Base-by-base conservation (phyloP, 108 stramenopile species). In the Parietichytrium sp. region DNA sequence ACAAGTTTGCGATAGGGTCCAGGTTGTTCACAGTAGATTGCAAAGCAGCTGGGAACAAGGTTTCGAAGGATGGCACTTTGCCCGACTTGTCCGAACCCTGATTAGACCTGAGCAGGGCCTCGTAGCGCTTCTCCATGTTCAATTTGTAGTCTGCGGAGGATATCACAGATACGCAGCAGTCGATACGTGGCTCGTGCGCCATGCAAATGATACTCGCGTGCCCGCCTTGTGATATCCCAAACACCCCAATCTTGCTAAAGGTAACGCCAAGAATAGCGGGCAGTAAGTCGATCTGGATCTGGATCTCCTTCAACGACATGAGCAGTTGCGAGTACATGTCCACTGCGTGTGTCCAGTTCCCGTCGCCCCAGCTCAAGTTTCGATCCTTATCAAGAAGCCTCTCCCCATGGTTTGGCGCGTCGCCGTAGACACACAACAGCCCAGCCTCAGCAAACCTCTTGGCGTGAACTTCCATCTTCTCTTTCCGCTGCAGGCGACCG, bases 321-420 rank as follows among this genome's bases (percentile, higher is more conserved):
- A 72, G 61, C 61, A 72, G 36, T 27, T 72, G 61, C 42, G 61
- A 33, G 42, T 72, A 72, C 61, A 72, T 72, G 0, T 72, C 61
- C 1, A 42, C 45, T 10, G 61, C 61, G 42, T 72, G 61, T 6
- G 10, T 10, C n/a, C 20, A 15, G 33, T 72, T 72, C 6, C 42
- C 61, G 2, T 16, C 42, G 42, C 45, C 25, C 61, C 61, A 72
- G 10, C 38, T 42, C 10, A 45, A n/a, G 20, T 72, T 72, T n/a
- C 61, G 61, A 33, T 16, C 10, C 29, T n/a, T 42, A 25, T 72
- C 61, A n/a, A 72, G 61, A 13, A 1, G 18, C 0, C 61, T 33
- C 33, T 25, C 6, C 33, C 61, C 61, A 45, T 72, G 61, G 33
- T 72, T 72, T 6, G 61, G 61, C 10, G 36, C 45, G 42, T 72